A percentile compares a stretch with the other conserved stretches of the same genome.
phyloP scores from a whole-genome alignment of 192 early-diverging fungal genomes.

The Endogone sp. region DNA sequence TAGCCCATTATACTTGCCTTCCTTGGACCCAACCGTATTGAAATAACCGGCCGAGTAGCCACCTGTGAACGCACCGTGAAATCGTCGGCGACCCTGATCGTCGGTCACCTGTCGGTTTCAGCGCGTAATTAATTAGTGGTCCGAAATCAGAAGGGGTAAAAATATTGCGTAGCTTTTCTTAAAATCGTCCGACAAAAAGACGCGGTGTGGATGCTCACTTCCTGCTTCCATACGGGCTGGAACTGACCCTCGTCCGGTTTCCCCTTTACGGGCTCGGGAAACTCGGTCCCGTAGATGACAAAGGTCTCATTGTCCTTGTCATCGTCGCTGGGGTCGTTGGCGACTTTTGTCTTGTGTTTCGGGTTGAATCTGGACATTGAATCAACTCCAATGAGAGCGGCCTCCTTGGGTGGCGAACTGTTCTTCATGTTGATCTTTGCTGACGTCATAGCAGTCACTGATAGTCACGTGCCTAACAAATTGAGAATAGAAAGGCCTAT shows the following conservation, averaged over 20 bases:
- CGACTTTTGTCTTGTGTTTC: slow-evolving; percentile 6
- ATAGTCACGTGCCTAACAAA: too few relatives aligned
- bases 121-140: too few relatives aligned
- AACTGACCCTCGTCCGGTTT: slow-evolving; percentile 36
- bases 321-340: slow-evolving; percentile 14
- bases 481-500: too few relatives aligned
- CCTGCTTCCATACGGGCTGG: slow-evolving; percentile 45
- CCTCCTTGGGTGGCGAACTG: background rate
- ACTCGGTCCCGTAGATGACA: slow-evolving; percentile 36
- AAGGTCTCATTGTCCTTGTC: slow-evolving; percentile 22
- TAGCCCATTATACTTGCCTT: slow-evolving; percentile 49
- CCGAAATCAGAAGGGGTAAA: too few relatives aligned
- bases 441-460: background rate
- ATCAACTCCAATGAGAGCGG: background rate
- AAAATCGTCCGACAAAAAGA: too few relatives aligned
- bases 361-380: background rate
- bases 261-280: slow-evolving; percentile 30
- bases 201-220: slow-evolving; percentile 15
- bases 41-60: slow-evolving; percentile 95
- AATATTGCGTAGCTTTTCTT: too few relatives aligned
- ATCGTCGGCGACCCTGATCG: slow-evolving; percentile 69
- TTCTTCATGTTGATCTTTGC: background rate
- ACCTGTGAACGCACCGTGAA: slow-evolving; percentile 92
- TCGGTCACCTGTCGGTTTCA: slow-evolving; percentile 43
- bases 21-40: slow-evolving; percentile 95